These are phyloP conservation scores for Eucalyptus erythrocorys DNA, from an alignment of 345 rosid species.

Conservation along the genomic window DNA sequence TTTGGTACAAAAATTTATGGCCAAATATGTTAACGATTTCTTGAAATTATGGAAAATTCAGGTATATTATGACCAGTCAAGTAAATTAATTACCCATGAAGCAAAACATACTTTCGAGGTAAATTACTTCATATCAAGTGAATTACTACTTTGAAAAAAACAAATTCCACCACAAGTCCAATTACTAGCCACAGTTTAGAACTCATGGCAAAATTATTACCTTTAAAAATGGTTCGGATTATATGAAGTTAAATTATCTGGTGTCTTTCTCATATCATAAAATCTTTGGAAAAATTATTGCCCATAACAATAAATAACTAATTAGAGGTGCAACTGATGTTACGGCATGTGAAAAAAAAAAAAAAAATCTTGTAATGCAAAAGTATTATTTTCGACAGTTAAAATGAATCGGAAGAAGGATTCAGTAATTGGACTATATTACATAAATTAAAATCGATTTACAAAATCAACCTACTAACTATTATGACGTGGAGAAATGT, in stretches of 20 bases:
- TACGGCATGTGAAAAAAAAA: background rate
- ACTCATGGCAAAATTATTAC: background rate
- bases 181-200: background rate
- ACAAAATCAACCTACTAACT: background rate
- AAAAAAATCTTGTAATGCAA: background rate
- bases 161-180: accelerated
- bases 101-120: background rate
- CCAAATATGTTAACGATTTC: background rate
- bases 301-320: background rate
- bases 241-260: background rate
- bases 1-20: background rate
- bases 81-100: background rate
- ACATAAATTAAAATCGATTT: background rate
- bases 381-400: background rate
- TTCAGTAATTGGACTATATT: background rate
- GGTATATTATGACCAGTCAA: background rate
- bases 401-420: background rate
- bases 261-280: background rate
- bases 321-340: background rate
- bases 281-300: background rate
- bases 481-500: background rate
- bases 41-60: background rate
- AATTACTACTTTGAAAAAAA: background rate
- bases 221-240: background rate
- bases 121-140: background rate